Percentiles rank a stretch among this genome's conserved stretches.
These are phyloP conservation scores for Penicillium sp. DNA, from an alignment of 2,329 filamentous ascomycete genomes.

Conservation along the genomic window DNA sequence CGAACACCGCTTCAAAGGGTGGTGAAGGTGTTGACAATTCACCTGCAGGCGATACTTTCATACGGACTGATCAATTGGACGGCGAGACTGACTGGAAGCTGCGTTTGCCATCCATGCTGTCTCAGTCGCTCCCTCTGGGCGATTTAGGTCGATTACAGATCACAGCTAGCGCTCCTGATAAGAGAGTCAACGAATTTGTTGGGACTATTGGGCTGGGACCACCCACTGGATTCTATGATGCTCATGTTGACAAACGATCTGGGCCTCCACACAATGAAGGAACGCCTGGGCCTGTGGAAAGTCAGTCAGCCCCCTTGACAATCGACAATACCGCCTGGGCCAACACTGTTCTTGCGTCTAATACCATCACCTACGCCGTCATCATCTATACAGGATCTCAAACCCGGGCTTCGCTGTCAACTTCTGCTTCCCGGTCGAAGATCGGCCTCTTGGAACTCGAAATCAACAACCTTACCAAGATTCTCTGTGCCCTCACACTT, in stretches of 20 bases:
- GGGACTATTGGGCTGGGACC: slow-evolving; percentile 79
- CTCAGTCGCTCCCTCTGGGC: slow-evolving; percentile 70
- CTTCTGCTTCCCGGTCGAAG: slow-evolving; percentile 86
- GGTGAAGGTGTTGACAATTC: slow-evolving; percentile 32
- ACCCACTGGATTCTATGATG: slow-evolving; percentile 49
- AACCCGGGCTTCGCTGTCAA: slow-evolving; percentile 90
- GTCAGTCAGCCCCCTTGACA: slow-evolving; percentile 57
- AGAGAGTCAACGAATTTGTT: slow-evolving; percentile 89
- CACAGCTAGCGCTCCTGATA: slow-evolving; percentile 85
- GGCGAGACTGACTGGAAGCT: slow-evolving; percentile 99
- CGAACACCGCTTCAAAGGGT: slow-evolving; percentile 13
- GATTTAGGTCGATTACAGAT: slow-evolving; percentile 68
- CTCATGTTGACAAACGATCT: slow-evolving; percentile 38
- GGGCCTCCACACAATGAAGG: slow-evolving; percentile 15
- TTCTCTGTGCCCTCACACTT: slow-evolving; percentile 84
- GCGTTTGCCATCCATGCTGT: slow-evolving; percentile 78
- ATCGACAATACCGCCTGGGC: slow-evolving; percentile 99
- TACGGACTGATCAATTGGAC: slow-evolving; percentile 93
- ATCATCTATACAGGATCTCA: slow-evolving; percentile 94
- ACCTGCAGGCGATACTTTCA: slow-evolving; percentile 79
- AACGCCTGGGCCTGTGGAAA: slow-evolving; percentile 18
- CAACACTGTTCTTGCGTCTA: slow-evolving; percentile 94
- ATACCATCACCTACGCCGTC: slow-evolving; percentile 80
- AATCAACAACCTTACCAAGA: slow-evolving; percentile 96
- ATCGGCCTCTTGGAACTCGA: slow-evolving; percentile 91